Base-by-base conservation (phyloP, 176 grass and related monocot species). In the Musa beccarii region DNA sequence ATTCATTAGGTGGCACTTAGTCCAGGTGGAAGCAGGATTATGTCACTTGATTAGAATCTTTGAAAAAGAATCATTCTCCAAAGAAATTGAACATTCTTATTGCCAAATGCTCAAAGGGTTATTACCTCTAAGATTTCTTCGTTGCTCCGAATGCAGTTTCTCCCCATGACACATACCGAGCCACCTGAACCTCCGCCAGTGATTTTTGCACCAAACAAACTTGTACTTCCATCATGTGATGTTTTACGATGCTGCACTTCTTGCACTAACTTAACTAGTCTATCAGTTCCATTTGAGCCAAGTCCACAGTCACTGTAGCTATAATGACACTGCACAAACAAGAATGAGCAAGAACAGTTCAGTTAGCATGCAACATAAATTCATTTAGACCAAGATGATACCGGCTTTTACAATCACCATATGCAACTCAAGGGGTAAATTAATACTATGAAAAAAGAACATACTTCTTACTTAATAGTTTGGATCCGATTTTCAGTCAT, bases 281-380 rank as follows among this genome's bases (percentile, higher is more conserved):
- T 84, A 64, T 97, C 90, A 0, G 93, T 97, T 22, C 93, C 93
- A 5, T 93, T 90, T 51, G 88, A 97, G 59, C 93, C 90, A 53
- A 97, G 85, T 17, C 93, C 93, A 28, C 93, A 97, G 59, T 87
- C 93, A 80, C 76, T 90, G 79, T 97, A 97, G 78, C 93, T 97
- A 59, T 90, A 97, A 59, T 97, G 93, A 76, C 93, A 97, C 93
- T 97, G 86, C 26, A 55, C 15, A 54, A 76, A 59, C 63, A 63
- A 53, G 9, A 86, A 50, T 51, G 68, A 11, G 43, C 4, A 11
- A 13, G 0, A 10, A 2, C 16, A 59, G 26, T 50, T 11, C 1
- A 14, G 6, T 17, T 9, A 62, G 9, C 17, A 62, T 16, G 8
- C 26, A 28, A 63, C 17, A 50, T 14, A 62, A 62, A 6, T 19